Percentiles rank a stretch among this genome's conserved stretches.
Conservation (phyloP, 2,329 filamentous ascomycete species). For the Fusarium bulbicola region DNA sequence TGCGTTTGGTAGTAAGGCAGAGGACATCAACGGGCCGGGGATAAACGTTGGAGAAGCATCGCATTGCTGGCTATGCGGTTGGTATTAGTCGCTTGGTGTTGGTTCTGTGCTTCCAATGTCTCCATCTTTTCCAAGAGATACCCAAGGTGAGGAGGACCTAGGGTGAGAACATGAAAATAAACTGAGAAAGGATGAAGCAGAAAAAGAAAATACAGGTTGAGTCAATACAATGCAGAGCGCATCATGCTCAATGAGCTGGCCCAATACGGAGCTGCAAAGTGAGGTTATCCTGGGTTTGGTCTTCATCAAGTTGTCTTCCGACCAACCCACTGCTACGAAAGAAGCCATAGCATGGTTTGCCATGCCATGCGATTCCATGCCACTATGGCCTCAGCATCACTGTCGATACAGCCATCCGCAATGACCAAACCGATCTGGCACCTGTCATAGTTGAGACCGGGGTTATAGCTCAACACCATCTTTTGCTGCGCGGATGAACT, state of each 20-base stretch:
- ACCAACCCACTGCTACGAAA: constrained; percentile 10
- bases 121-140: constrained; percentile 26
- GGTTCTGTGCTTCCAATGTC: constrained; percentile 20
- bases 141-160: not conserved
- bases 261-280: constrained; percentile 10
- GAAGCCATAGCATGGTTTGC: constrained; percentile 10
- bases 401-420: constrained; percentile 11
- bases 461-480: constrained; percentile 10
- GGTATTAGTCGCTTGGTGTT: constrained; percentile 12
- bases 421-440: constrained; percentile 32
- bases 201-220: constrained; percentile 23
- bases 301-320: constrained; percentile 13
- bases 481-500: constrained; percentile 25
- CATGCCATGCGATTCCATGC: constrained; percentile 14
- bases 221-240: constrained; percentile 18
- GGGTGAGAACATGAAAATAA: not conserved
- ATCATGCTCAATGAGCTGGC: constrained; percentile 31
- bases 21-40: constrained; percentile 38
- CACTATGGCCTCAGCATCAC: constrained; percentile 34
- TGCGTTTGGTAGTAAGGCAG: constrained; percentile 43
- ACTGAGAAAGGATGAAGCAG: constrained; percentile 5
- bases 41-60: constrained; percentile 29
- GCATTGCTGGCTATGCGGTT: constrained; percentile 19
- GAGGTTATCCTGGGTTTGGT: constrained; percentile 28
- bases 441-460: constrained; percentile 32